Base-by-base conservation (phyloP, 371 early-diverging fungal genomes). In the Enterocytospora artemiae region DNA sequence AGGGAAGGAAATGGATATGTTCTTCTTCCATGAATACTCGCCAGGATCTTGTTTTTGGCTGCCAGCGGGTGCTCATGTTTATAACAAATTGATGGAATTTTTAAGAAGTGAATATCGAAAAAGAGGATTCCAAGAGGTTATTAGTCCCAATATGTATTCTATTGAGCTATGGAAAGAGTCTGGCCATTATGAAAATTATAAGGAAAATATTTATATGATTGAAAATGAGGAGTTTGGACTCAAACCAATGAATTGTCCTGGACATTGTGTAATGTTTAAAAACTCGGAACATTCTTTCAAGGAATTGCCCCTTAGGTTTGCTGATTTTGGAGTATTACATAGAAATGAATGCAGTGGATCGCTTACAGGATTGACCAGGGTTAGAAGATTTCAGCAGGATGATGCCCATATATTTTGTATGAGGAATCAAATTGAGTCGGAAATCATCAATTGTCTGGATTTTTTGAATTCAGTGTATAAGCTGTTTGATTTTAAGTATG, bases 171-270 rank as follows among this genome's bases (percentile, higher is more conserved):
- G 97, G 96, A 88, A 92, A 71, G 89, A 85, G 53, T 89, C 89
- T 28, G 99, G 99, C 3, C 99, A 98, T 79, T 93, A 91, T 85
- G 84, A 90, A 59, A 95, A 98, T 76, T 98, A 96, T 79, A 83
- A 86, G 80, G 92, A 92, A 63, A 88, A 98, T 81, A 96, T 98
- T 93, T 98, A 96, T 81, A 58, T 63, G 12, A 49, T 66, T n/a
- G 65, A 72, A 32, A 50, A 43, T 4, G 65, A 68, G 18, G 46
- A 65, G 1, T 89, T 85, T 80, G 95, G 88, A 0, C 81, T 97
- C 59, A 97, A 97, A 83, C 96, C 98, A 12, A 97, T 97, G 98
- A 97, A 97, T 84, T 97, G 98, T 77, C 98, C 98, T 51, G 93
- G 92, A 37, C 96, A 96, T 77, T 96, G 96, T 82, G 78, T 97